phyloP scores from a whole-genome alignment of 169 alveolate genomes.

The Theileria sp. region DNA sequence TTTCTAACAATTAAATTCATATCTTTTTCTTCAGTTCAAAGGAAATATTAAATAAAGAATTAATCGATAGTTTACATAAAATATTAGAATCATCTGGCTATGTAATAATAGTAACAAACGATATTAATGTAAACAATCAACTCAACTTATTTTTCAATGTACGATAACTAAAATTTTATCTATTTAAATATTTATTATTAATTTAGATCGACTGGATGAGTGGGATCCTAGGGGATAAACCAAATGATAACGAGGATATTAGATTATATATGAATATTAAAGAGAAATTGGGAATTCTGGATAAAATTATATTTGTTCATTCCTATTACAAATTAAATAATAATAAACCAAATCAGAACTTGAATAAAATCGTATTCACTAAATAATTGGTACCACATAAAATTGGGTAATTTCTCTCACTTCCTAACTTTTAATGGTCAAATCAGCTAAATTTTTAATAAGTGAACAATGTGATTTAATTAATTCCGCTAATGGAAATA shows the following conservation, averaged over 20 bases:
- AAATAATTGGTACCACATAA: background rate
- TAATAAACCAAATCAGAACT: background rate
- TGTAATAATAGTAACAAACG: slow-evolving; percentile 4
- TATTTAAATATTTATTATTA: no score
- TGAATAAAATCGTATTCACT: background rate
- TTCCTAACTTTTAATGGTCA: slow-evolving; percentile 25
- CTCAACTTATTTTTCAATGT: background rate
- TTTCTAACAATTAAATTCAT: background rate
- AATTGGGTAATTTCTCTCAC: background rate
- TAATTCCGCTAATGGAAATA: slow-evolving; percentile 22
- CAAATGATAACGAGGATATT: background rate
- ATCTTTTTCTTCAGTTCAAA: slow-evolving; percentile 8
- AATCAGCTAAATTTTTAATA: slow-evolving; percentile 44
- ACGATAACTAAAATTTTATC: background rate
- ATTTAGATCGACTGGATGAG: background rate
- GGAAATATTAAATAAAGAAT: slow-evolving; percentile 7
- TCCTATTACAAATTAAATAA: slow-evolving; percentile 16
- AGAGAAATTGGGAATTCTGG: background rate
- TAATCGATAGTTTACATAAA: slow-evolving; percentile 12
- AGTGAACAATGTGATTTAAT: slow-evolving; percentile 50
- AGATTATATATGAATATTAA: background rate
- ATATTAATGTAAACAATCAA: background rate
- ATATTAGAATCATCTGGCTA: slow-evolving; percentile 8
- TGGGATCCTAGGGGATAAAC: background rate
- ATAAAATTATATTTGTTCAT: background rate